A percentile compares a stretch with the other conserved stretches of the same genome.
phyloP scores from a whole-genome alignment of 495 filamentous ascomycete genomes.

The Penicillium steckii region DNA sequence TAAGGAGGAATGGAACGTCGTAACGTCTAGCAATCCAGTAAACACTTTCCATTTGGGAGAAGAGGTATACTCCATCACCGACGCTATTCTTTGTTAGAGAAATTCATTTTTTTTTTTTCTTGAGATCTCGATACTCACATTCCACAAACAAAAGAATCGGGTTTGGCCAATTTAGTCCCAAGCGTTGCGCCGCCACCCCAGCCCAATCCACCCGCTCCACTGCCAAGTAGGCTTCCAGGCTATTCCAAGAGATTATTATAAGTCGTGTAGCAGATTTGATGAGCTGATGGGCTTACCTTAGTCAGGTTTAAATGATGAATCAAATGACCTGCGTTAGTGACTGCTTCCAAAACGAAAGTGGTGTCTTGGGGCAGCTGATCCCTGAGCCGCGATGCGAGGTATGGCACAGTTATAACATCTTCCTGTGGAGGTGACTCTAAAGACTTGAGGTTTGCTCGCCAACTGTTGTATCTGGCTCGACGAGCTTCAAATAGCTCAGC shows the following conservation, averaged over 20 bases:
- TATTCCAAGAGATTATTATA: neutral
- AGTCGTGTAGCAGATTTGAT: neutral
- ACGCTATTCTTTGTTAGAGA: constrained; percentile 40
- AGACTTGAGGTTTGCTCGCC: constrained; percentile 2
- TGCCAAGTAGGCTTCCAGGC: constrained; percentile 20
- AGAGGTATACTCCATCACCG: constrained; percentile 84
- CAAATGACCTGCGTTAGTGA: constrained; percentile 73
- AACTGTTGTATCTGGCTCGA: constrained; percentile 4
- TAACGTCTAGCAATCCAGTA: constrained; percentile 89
- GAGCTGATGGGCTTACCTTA: constrained; percentile 2
- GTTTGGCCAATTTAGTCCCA: constrained; percentile 74
- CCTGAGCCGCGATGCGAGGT: constrained; percentile 43
- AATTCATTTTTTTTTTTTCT: neutral
- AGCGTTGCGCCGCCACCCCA: constrained; percentile 84
- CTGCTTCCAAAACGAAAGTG: constrained; percentile 82
- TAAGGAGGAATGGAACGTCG: constrained; percentile 81
- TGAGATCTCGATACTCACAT: constrained; percentile 8
- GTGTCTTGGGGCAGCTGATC: constrained; percentile 66
- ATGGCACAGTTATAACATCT: constrained; percentile 13
- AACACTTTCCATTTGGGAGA: constrained; percentile 77
- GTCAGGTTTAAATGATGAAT: constrained; percentile 57
- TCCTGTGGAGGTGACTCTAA: constrained; percentile 7
- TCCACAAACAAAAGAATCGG: constrained; percentile 20
- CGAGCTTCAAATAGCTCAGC: constrained; percentile 6
- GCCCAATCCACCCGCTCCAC: constrained; percentile 86